phyloP scores from a whole-genome alignment of 202 grass and related monocot genomes.

The Saccharum hybrid region DNA sequence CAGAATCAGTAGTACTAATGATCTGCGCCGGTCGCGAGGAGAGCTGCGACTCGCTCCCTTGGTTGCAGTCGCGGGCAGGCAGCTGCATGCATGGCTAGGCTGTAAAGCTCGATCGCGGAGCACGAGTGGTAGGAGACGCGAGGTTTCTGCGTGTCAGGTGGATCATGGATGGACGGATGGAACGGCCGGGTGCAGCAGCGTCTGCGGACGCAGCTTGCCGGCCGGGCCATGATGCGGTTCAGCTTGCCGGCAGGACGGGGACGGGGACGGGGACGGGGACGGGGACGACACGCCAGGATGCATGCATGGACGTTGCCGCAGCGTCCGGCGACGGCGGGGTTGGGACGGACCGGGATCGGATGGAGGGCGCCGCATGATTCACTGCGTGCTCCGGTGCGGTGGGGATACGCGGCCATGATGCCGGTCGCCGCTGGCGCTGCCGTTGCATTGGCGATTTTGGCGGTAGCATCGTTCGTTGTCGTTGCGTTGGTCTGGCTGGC shows the following conservation, averaged over 20 bases:
- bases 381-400: background rate
- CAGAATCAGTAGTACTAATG: slow-evolving; percentile 52
- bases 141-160: slow-evolving; percentile 1
- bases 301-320: background rate
- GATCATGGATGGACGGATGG: background rate
- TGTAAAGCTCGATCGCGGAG: slow-evolving; percentile 59
- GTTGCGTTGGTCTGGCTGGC: background rate
- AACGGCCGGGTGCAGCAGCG: background rate
- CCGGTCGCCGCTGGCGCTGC: background rate
- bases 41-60: background rate
- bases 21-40: slow-evolving; percentile 16
- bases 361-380: background rate
- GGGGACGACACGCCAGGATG: background rate
- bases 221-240: slow-evolving; percentile 44
- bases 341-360: background rate
- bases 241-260: background rate
- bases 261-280: too few relatives aligned
- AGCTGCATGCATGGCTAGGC: slow-evolving; percentile 34
- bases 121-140: slow-evolving; percentile 33
- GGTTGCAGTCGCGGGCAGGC: background rate
- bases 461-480: too few relatives aligned
- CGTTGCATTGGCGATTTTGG: background rate
- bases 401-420: background rate
- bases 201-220: background rate
- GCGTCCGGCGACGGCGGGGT: background rate